Conservation (phyloP, 805 yeast species). For the Scheffersomyces ergatensis region DNA sequence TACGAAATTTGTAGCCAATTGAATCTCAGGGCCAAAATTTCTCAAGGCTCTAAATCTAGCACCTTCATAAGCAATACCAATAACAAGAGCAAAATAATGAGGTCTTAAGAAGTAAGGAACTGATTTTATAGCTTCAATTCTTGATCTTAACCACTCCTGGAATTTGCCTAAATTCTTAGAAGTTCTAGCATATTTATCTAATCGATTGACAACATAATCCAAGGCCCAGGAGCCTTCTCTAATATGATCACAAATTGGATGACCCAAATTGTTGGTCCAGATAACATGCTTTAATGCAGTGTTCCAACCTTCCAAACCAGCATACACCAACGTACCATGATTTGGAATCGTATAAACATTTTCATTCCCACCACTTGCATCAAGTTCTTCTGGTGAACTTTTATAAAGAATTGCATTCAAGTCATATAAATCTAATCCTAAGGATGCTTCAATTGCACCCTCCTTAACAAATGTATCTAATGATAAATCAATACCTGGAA, state of each 20-base stretch:
- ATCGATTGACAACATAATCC: conserved; percentile 65
- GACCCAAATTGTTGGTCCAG: conserved; percentile 72
- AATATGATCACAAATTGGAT: conserved; percentile 77
- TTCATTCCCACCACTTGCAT: conserved; percentile 64
- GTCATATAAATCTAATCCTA: conserved; percentile 59
- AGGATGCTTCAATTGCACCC: conserved; percentile 76
- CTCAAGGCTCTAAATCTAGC: conserved; percentile 65
- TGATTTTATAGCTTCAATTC: conserved; percentile 59
- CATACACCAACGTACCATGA: conserved; percentile 72
- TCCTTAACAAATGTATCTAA: conserved; percentile 66
- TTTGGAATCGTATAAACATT: conserved; percentile 78
- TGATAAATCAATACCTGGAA: conserved; percentile 60
- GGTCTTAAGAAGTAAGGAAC: conserved; percentile 84
- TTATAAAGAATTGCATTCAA: conserved; percentile 73
- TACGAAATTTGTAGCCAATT: conserved; percentile 65
- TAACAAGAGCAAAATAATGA: conserved; percentile 78
- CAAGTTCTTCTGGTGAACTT: conserved; percentile 86
- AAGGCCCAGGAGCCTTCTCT: conserved; percentile 88
- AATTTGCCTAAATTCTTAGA: conserved; percentile 53
- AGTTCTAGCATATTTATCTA: conserved; percentile 49
- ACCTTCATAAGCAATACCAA: conserved; percentile 83
- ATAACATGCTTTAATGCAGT: conserved; percentile 63
- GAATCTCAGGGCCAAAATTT: conserved; percentile 52
- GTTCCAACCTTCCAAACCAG: conserved; percentile 94
- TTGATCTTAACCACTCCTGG: conserved; percentile 63